These are phyloP conservation scores for Trypanosoma cruzi DNA, from an alignment of 208 protist species.

Conservation along the genomic window DNA sequence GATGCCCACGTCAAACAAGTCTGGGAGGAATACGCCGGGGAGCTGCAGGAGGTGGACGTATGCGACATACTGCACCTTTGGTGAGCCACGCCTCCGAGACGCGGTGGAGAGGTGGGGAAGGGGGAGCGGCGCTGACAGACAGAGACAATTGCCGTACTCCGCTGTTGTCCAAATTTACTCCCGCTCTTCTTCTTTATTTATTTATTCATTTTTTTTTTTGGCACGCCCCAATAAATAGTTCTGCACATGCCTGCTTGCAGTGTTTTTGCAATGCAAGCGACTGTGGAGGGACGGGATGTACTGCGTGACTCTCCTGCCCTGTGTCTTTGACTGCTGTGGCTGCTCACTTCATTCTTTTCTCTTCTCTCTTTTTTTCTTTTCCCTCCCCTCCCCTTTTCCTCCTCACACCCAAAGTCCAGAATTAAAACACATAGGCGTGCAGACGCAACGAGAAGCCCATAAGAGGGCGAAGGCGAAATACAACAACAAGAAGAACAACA, in stretches of 20 bases:
- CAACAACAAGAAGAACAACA: too few species aligned
- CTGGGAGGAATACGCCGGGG: conserved; percentile 41
- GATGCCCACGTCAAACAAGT: conserved; percentile 29
- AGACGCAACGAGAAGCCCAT: too few species aligned
- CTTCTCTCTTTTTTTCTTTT: not conserved
- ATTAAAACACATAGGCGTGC: too few species aligned
- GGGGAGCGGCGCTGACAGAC: not conserved
- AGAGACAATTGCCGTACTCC: not conserved
- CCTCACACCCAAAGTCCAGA: too few species aligned
- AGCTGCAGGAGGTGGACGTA: conserved; percentile 39
- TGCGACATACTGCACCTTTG: conserved; percentile 40
- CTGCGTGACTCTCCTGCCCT: not conserved
- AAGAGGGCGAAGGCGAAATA: too few species aligned
- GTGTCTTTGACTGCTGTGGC: not conserved
- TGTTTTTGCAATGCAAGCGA: not conserved
- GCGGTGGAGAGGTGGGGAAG: not conserved
- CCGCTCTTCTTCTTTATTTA: conserved; percentile 7
- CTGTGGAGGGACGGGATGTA: not conserved
- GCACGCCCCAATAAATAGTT: not conserved
- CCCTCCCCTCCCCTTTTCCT: not conserved
- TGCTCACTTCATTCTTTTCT: not conserved
- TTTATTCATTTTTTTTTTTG: conserved; percentile 2
- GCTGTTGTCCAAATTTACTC: not conserved
- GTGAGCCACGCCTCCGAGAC: conserved; percentile 3
- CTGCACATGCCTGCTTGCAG: not conserved